These are phyloP conservation scores for Mycena crocata DNA, from an alignment of 768 basidiomycete genomes.

Conservation along the genomic window DNA sequence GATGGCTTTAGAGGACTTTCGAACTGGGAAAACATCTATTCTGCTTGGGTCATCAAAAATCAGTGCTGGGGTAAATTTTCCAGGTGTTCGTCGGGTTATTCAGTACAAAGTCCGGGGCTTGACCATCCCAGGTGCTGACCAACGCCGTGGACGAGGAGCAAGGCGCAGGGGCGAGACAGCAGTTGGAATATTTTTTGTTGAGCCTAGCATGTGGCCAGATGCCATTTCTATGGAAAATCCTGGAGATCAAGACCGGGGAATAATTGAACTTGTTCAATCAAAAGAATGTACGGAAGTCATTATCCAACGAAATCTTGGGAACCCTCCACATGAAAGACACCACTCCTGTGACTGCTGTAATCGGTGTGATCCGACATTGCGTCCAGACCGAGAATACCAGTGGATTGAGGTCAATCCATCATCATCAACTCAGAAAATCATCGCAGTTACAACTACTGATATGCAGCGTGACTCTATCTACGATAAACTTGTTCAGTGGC, in stretches of 20 bases:
- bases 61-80: conserved; percentile 35
- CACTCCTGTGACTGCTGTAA: neutral
- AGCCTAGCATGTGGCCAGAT: neutral
- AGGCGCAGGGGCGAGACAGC: neutral
- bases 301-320: conserved; percentile 28
- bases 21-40: conserved; percentile 16
- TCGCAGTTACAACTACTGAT: neutral
- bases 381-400: neutral
- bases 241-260: neutral
- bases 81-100: conserved; percentile 28
- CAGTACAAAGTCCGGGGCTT: conserved; percentile 31
- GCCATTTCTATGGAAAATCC: neutral
- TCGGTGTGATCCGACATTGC: neutral
- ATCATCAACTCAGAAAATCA: neutral
- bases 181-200: neutral
- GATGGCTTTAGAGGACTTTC: conserved; percentile 28
- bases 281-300: neutral
- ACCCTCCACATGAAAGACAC: conserved; percentile 5
- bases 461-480: neutral
- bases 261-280: neutral
- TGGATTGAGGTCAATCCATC: neutral
- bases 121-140: conserved; percentile 23
- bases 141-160: conserved; percentile 18
- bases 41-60: no score
- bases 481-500: neutral